These are phyloP conservation scores for Juncus inflexus DNA, from an alignment of 176 grass and related monocot species.

Conservation along the genomic window DNA sequence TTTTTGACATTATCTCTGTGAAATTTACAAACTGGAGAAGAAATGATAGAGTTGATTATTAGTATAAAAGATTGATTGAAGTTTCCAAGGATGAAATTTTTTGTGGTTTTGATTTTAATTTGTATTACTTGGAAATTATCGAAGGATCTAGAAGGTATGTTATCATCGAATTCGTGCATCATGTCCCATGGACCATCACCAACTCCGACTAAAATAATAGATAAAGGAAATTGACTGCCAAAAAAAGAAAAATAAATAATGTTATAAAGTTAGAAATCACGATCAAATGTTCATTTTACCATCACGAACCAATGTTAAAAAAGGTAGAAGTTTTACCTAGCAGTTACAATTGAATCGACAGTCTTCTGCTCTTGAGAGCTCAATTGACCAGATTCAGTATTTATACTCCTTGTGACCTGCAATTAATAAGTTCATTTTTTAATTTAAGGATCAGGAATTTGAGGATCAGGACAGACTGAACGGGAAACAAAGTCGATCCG, in stretches of 20 bases:
- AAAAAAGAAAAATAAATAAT: slow-evolving; percentile 2
- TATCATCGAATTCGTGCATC: slow-evolving; percentile 46
- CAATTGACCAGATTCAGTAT: slow-evolving; percentile 34
- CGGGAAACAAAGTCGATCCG: too few species aligned
- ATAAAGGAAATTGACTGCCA: slow-evolving; percentile 41
- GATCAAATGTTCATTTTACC: not conserved
- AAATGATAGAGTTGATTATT: not conserved
- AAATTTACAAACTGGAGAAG: slow-evolving; percentile 47
- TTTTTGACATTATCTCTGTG: slow-evolving; percentile 39
- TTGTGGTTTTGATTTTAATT: not conserved
- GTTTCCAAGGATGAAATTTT: not conserved
- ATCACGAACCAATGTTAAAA: too few species aligned
- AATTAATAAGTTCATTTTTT: not conserved
- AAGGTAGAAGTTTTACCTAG: slow-evolving; percentile 21
- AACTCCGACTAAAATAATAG: slow-evolving; percentile 49
- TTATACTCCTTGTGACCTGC: slow-evolving; percentile 48
- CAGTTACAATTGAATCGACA: slow-evolving; percentile 40
- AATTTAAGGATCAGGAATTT: too few species aligned
- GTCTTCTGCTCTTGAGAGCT: slow-evolving; percentile 44
- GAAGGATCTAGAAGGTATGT: slow-evolving; percentile 45
- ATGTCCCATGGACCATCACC: slow-evolving; percentile 52
- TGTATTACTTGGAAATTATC: slow-evolving; percentile 46
- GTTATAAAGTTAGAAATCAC: slow-evolving; percentile 8
- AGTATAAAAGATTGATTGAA: not conserved
- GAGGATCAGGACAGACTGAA: too few species aligned